Conservation (phyloP, 2,329 filamentous ascomycete genomes). For the Ophiocordyceps camponoti-saundersi region DNA sequence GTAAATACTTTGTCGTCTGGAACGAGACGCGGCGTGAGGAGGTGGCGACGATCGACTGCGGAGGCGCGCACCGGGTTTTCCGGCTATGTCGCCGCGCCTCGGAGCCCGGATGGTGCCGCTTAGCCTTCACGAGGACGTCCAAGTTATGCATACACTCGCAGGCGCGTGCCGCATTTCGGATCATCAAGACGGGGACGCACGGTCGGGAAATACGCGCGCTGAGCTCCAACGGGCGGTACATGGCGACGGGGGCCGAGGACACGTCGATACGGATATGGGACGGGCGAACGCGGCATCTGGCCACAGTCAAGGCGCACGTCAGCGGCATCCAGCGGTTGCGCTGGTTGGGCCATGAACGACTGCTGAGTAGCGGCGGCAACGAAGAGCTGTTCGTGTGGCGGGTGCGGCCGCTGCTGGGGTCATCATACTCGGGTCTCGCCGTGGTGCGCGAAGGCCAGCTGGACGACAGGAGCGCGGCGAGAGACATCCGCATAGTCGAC, state of each 20-base stretch:
- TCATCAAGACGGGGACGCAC: conserved; percentile 57
- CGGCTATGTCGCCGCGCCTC: conserved; percentile 20
- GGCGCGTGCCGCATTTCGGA: conserved; percentile 15
- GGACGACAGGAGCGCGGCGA: conserved; percentile 28
- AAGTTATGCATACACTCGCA: conserved; percentile 30
- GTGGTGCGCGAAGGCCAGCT: conserved; percentile 39
- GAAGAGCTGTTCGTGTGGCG: conserved; percentile 87
- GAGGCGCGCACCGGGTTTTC: conserved; percentile 70
- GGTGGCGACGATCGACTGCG: conserved; percentile 59
- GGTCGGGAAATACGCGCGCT: conserved; percentile 63
- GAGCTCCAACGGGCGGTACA: conserved; percentile 20
- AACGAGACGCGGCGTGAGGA: conserved; percentile 57
- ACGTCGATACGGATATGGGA: conserved; percentile 57
- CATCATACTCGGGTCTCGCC: conserved; percentile 30
- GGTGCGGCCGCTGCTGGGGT: conserved; percentile 32
- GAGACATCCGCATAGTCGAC: conserved; percentile 65
- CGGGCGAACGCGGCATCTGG: conserved; percentile 28
- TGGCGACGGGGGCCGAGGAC: conserved; percentile 59
- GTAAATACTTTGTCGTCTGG: conserved; percentile 66
- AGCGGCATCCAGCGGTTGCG: conserved; percentile 68
- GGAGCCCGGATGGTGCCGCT: conserved; percentile 21
- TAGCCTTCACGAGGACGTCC: conserved; percentile 62
- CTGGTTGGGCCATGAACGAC: conserved; percentile 54
- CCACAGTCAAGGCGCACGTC: conserved; percentile 59
- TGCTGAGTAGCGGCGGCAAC: conserved; percentile 74